These are phyloP conservation scores for Stachybotrys chartarum DNA, from an alignment of 2,329 filamentous ascomycete species.

Conservation along the genomic window DNA sequence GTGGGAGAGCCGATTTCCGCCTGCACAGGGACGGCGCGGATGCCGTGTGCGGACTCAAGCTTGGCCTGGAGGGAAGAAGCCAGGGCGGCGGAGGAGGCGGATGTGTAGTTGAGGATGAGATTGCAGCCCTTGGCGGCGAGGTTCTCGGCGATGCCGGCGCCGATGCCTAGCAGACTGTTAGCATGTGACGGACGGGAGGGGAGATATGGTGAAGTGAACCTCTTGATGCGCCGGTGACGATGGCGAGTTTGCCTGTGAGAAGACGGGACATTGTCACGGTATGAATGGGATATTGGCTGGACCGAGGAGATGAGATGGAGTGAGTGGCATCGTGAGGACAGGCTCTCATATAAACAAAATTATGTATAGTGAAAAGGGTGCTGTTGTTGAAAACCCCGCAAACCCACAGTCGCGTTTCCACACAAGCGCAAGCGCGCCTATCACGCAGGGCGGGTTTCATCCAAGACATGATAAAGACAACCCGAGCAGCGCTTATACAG, in stretches of 20 bases:
- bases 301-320: not conserved
- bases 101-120: constrained; percentile 49
- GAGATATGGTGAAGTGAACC: not conserved
- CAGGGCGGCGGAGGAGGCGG: constrained; percentile 34
- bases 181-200: not conserved
- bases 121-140: constrained; percentile 51
- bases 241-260: not conserved
- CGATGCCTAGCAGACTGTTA: constrained; percentile 38
- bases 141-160: constrained; percentile 44
- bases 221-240: constrained; percentile 1
- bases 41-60: not conserved
- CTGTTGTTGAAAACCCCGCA: not conserved
- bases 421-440: not conserved
- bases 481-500: not conserved
- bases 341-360: not conserved
- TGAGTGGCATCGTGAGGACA: not conserved
- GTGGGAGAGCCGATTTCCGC: constrained; percentile 1
- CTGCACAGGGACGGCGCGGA: constrained; percentile 1
- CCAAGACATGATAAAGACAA: not conserved
- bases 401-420: not conserved
- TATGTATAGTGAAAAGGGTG: too few relatives aligned
- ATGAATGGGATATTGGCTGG: not conserved
- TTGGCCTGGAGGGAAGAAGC: not conserved
- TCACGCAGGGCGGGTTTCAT: not conserved
- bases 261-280: not conserved